Conservation (phyloP, 2,329 filamentous ascomycete genomes). For the Penicillium brasilianum region DNA sequence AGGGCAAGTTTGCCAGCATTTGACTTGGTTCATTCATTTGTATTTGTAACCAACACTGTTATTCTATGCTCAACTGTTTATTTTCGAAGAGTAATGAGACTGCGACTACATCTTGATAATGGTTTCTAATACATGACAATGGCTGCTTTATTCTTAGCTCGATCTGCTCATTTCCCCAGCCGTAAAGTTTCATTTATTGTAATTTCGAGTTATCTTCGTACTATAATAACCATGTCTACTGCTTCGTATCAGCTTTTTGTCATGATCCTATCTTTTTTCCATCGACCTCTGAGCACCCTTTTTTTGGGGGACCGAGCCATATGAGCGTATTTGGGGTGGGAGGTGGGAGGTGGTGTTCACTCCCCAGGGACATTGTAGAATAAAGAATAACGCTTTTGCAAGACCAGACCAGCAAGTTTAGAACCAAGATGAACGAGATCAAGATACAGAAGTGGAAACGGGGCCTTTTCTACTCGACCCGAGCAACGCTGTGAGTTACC, state of each 20-base stretch:
- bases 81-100: too few relatives aligned
- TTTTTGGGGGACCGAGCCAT: neutral
- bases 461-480: neutral
- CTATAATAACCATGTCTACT: neutral
- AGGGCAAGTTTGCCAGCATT: neutral
- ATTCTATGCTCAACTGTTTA: neutral
- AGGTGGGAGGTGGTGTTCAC: neutral
- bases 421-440: neutral
- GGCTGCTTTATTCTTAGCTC: too few relatives aligned
- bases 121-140: neutral
- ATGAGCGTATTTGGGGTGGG: neutral
- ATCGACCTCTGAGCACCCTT: neutral
- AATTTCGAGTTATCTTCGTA: neutral
- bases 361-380: neutral
- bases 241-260: neutral
- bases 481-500: neutral
- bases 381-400: neutral
- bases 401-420: neutral
- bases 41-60: neutral
- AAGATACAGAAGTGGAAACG: neutral
- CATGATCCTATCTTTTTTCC: neutral
- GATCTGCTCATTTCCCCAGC: neutral
- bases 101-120: too few relatives aligned
- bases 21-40: neutral
- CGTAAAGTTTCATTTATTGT: neutral